A percentile compares a stretch with the other conserved stretches of the same genome.
phyloP scores from a whole-genome alignment of 2,329 filamentous ascomycete genomes.

The Aspergillus thermomutatus region DNA sequence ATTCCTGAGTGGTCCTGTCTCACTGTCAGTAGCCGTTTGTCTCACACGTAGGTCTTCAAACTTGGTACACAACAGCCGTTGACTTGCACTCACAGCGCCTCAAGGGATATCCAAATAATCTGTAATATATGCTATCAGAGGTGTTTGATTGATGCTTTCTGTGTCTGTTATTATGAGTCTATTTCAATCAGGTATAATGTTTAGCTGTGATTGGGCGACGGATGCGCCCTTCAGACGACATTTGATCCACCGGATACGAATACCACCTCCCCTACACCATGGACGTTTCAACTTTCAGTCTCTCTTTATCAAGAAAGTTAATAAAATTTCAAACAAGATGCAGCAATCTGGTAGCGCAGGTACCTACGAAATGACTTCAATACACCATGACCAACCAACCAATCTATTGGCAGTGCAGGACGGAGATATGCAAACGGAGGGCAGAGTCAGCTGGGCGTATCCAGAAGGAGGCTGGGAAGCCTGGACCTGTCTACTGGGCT shows the following conservation, averaged over 20 bases:
- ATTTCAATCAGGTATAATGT: neutral
- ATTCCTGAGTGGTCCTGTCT: neutral
- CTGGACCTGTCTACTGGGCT: conserved; percentile 34
- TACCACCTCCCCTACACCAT: neutral
- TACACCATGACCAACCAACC: neutral
- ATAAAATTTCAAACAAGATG: neutral
- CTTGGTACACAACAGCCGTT: neutral
- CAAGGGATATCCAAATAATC: neutral
- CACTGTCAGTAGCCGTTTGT: neutral
- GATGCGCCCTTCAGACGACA: neutral
- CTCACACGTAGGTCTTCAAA: neutral
- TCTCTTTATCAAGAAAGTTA: neutral
- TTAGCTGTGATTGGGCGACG: neutral
- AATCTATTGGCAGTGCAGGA: neutral
- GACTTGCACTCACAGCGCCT: neutral
- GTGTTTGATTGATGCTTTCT: neutral
- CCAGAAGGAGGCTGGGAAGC: conserved; percentile 32
- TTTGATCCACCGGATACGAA: neutral
- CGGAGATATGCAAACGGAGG: neutral
- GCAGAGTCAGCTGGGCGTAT: conserved; percentile 4
- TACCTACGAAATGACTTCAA: neutral
- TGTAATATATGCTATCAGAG: neutral
- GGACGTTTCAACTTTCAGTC: neutral
- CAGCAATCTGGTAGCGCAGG: neutral
- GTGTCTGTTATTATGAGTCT: neutral